A percentile compares a stretch with the other conserved stretches of the same genome.
These are phyloP conservation scores for Cadophora sp. DNA, from an alignment of 2,329 filamentous ascomycete genomes.

Conservation along the genomic window DNA sequence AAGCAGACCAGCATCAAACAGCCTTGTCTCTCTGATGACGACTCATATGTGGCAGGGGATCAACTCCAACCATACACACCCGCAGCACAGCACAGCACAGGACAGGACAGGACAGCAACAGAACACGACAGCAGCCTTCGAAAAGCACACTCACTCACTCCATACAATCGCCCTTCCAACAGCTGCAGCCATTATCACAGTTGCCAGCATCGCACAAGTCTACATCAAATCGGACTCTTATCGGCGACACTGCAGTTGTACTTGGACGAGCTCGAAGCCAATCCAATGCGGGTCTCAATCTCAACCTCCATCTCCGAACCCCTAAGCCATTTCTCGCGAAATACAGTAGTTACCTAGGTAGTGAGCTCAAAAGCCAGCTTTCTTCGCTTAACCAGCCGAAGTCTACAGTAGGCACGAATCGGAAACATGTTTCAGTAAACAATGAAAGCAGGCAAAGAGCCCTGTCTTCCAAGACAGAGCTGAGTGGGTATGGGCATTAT, in stretches of 20 bases:
- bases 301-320: not conserved
- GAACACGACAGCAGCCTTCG: slow-evolving; percentile 2
- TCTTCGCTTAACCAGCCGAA: too few species aligned
- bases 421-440: too few species aligned
- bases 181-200: not conserved
- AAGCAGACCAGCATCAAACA: not conserved
- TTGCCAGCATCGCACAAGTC: not conserved
- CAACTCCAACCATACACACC: not conserved
- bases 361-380: too few species aligned
- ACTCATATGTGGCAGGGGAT: not conserved
- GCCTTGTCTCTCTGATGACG: not conserved
- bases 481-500: too few species aligned
- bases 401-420: too few species aligned
- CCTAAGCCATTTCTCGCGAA: too few species aligned
- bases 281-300: not conserved
- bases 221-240: not conserved
- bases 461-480: too few species aligned
- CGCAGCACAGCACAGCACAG: not conserved
- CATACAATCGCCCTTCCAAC: not conserved
- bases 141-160: not conserved
- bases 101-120: not conserved
- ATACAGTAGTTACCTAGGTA: too few species aligned
- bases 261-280: not conserved
- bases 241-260: not conserved
- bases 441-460: too few species aligned